Percentiles rank a stretch among this genome's conserved stretches.
Conservation (phyloP, 352 stramenopile genomes). For the Halophytophthora polymorphica region DNA sequence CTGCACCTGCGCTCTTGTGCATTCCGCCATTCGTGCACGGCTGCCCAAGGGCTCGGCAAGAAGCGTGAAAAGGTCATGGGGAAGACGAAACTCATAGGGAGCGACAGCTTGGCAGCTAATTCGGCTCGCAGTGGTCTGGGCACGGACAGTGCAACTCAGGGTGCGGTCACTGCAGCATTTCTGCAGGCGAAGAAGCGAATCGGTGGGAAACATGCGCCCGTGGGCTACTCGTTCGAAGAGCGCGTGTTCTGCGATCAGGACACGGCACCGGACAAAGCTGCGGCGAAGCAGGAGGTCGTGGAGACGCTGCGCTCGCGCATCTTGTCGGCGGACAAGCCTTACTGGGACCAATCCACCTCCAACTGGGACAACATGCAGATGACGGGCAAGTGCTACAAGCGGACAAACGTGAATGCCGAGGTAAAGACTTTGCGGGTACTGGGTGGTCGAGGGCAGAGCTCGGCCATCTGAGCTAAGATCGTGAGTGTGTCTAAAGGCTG, state of each 20-base stretch:
- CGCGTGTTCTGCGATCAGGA: constrained; percentile 66
- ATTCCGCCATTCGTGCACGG: too few species aligned
- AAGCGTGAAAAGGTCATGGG: not conserved
- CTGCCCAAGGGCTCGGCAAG: too few species aligned
- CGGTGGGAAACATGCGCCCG: constrained; percentile 45
- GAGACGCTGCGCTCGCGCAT: constrained; percentile 61
- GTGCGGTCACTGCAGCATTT: constrained; percentile 1
- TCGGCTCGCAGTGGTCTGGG: too few species aligned
- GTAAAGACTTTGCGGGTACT: constrained; percentile 14
- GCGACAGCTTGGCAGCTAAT: too few species aligned
- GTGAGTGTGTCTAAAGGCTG: not conserved
- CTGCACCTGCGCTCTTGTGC: too few species aligned
- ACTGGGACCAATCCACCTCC: constrained; percentile 65
- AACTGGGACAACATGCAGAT: constrained; percentile 77
- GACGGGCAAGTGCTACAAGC: constrained; percentile 71
- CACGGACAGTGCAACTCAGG: too few species aligned
- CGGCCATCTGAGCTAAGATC: too few species aligned
- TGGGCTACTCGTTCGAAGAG: constrained; percentile 75
- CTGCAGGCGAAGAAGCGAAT: constrained; percentile 65
- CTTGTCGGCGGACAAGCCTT: constrained; percentile 44
- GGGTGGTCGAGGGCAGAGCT: too few species aligned
- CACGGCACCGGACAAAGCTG: constrained; percentile 49
- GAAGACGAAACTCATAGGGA: not conserved
- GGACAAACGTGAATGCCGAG: constrained; percentile 76
- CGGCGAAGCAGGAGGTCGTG: constrained; percentile 60